Conservation (phyloP, 495 filamentous ascomycete genomes). For the Geoglossum glabrum region DNA sequence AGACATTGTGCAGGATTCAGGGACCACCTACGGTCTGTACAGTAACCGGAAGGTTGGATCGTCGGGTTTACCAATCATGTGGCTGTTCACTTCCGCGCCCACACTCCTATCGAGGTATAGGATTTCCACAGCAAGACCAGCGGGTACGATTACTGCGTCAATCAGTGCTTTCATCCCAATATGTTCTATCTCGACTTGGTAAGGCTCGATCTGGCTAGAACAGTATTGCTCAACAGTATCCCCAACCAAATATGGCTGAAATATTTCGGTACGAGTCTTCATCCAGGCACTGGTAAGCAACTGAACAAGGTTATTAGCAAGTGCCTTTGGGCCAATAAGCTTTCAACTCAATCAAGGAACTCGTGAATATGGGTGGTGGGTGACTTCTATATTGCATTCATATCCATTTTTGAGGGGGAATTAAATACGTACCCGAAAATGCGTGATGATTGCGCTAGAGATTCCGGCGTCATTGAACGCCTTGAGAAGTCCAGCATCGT, state of each 20-base stretch:
- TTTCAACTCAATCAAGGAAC: neutral
- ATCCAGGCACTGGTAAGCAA: slow-evolving; percentile 77
- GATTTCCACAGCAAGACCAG: slow-evolving; percentile 64
- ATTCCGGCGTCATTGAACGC: slow-evolving; percentile 51
- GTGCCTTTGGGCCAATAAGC: slow-evolving; percentile 1
- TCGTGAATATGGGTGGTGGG: too few species aligned
- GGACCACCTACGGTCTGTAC: slow-evolving; percentile 43
- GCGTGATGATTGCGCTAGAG: slow-evolving; percentile 54
- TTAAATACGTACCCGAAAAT: slow-evolving; percentile 35
- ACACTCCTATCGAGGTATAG: slow-evolving; percentile 80
- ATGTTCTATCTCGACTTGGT: slow-evolving; percentile 72
- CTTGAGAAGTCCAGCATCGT: slow-evolving; percentile 41
- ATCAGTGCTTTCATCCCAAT: slow-evolving; percentile 57
- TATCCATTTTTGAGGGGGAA: neutral
- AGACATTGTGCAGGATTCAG: neutral
- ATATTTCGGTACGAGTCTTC: slow-evolving; percentile 47
- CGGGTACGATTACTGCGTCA: slow-evolving; percentile 61
- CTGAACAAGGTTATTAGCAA: slow-evolving; percentile 19
- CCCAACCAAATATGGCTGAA: slow-evolving; percentile 45
- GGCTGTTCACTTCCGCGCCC: slow-evolving; percentile 58
- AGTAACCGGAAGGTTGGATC: slow-evolving; percentile 41
- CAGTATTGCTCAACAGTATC: slow-evolving; percentile 51
- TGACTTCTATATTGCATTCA: neutral
- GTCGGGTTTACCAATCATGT: slow-evolving; percentile 36
- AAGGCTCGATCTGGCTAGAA: slow-evolving; percentile 45